Conservation (phyloP, 1,139 yeast species). For the Blastobotrys arbuscula region DNA sequence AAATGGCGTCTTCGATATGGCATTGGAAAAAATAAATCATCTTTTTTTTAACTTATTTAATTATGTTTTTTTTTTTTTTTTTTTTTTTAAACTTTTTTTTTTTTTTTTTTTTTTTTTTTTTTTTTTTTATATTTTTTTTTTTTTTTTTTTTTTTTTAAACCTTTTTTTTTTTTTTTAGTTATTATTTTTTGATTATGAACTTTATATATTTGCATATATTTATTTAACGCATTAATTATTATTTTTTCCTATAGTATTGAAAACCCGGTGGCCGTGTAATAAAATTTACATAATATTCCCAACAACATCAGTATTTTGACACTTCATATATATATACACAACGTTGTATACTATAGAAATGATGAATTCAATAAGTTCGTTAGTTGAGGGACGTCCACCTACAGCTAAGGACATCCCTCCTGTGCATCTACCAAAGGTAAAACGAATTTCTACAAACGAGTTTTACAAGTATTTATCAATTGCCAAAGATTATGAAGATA, state of each 20-base stretch:
- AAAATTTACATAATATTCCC: too few relatives aligned
- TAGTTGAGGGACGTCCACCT: constrained; percentile 43
- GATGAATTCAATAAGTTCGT: background rate
- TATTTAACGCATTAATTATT: background rate
- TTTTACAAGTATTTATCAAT: constrained; percentile 47
- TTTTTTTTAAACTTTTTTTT: too few relatives aligned
- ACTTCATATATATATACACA: too few relatives aligned
- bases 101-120: background rate
- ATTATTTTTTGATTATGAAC: background rate
- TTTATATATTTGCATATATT: background rate
- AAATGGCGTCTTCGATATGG: constrained; percentile 20
- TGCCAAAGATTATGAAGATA: constrained; percentile 46
- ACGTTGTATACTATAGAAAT: too few relatives aligned
- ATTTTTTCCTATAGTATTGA: background rate
- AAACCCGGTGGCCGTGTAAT: too few relatives aligned
- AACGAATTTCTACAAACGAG: constrained; percentile 45
- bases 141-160: too few relatives aligned
- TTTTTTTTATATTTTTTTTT: background rate
- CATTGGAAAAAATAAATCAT: constrained; percentile 14
- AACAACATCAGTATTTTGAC: too few relatives aligned
- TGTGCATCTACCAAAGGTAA: constrained; percentile 58
- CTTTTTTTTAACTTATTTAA: constrained; percentile 6
- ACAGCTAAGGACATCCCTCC: constrained; percentile 82
- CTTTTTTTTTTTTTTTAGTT: too few relatives aligned
- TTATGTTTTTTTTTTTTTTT: too few relatives aligned